Evolutionary conservation across 2,329 filamentous ascomycete species (phyloP), one percentile per base, ranked within the genome.

Genomic region (Trichoderma afroharzianum): DNA sequence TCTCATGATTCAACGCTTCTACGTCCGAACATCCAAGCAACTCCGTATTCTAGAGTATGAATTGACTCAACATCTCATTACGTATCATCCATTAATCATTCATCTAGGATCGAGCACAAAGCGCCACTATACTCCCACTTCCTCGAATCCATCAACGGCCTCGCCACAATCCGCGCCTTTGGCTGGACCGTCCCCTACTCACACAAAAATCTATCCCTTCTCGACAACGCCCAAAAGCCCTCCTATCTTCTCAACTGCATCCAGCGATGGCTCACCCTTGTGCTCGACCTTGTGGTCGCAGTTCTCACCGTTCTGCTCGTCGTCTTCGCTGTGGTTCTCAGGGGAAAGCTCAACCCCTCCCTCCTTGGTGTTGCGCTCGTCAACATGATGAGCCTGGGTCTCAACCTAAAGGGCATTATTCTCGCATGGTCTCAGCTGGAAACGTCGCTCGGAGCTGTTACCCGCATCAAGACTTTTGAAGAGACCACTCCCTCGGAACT

Each of bases 1-100:
- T 15, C 84, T 84, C 68, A 69, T 83, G 8, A 80, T 88, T 11
- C 86, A 88, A 71, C 83, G 83, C 55, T 82, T 85, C 73, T 88
- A 88, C 72, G 80, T 88, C n/a, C 81, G 84, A 6, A 88, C 87
- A 1, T 88, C 86, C 0, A 85, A 86, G 4, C 87, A 88, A 70
- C 77, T 88, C 7, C 82, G 87, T 63, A 81, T 87, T 32, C 78
- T 88, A 8, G 87, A 89, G 74, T 80, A 73, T 67, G 76, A 15
- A 12, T 68, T 50, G 4, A 2, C 8, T 15, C n/a, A 6, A 6
- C 28, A 18, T 15, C 15, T 26, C 32, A 15, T 21, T 21, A 6
- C n/a, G 9, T 18, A 24, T 47, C 28, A 14, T 4, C 3, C 1
- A 43, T 4, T n/a, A 12, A 36, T 18, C 18, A 21, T 39, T n/a